Base-by-base conservation (phyloP, 176 grass and related monocot genomes). In the Avena insularis region DNA sequence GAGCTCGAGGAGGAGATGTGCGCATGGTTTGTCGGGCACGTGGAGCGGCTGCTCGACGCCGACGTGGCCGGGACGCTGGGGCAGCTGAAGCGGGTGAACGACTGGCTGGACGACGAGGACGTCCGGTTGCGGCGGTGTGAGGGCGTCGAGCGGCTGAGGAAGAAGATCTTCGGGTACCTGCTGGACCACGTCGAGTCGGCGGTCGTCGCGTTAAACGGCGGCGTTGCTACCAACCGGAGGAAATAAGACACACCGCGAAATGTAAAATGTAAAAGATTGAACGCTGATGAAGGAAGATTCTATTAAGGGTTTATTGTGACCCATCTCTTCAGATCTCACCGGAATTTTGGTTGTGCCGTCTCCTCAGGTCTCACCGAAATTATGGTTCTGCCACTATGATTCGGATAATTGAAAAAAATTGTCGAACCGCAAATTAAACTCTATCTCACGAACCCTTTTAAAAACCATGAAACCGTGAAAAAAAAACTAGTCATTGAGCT, bases 71-170 rank as follows among this genome's bases (percentile, higher is more conserved):
- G 83, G 23, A 93, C 82, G 80, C 76, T 91, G 35, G 89, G 89
- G 67, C 92, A 93, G 89, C 86, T 93, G 36, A 93, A 84, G 89
- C 79, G 84, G 76, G 83, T 93, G 15, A 91, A 91, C 76, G 92
- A 91, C 69, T 93, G 92, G 92, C 89, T 93, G 69, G 89, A 87
- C 6, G 68, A 20, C 56, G 66, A 86, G 5, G 73, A 15, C 56
- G 73, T 20, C 7, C 25, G 50, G 6, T 2, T 3, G 1, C 75
- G n/a, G 2, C 9, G 73, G 58, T 31, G 64, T 17, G 86, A 78
- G 15, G 87, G 67, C 23, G 62, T 77, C 5, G 89, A 91, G 46
- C 51, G 86, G 53, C 53, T 91, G 23, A 89, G 84, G 83, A 86
- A 87, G 89, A 93, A 93, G 86, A 93, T 93, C 31, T 91, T 90